Evolutionary conservation across 1,284 basidiomycete genomes (phyloP).

Genomic region (Tranzscheliella williamsii): DNA sequence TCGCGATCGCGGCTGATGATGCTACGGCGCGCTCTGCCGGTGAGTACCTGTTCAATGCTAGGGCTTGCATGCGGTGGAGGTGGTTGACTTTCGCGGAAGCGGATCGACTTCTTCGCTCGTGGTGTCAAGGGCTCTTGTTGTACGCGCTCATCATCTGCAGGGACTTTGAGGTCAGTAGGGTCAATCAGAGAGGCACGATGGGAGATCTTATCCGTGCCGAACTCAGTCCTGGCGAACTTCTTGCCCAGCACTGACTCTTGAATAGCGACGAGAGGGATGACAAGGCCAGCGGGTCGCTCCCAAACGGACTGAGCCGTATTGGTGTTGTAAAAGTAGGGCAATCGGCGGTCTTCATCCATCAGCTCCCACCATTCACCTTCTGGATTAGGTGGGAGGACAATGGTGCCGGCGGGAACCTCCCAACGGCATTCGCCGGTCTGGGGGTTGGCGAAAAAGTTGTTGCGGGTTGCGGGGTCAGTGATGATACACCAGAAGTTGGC

Average conservation of each 20-base stretch:
- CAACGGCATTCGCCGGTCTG: conserved; percentile 87
- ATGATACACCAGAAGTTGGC: conserved; percentile 44
- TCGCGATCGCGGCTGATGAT: conserved; percentile 1
- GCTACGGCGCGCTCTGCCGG: conserved; percentile 1
- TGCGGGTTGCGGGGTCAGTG: conserved; percentile 5
- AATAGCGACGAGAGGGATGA: conserved; percentile 84
- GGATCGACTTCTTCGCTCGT: not conserved
- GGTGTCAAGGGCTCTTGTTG: not conserved
- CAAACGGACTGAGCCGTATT: conserved; percentile 83
- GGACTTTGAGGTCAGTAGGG: no score
- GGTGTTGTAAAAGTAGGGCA: conserved; percentile 91
- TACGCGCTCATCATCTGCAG: no score
- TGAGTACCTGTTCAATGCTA: conserved; percentile 13
- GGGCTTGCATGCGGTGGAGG: conserved; percentile 4
- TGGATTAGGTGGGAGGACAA: conserved; percentile 79
- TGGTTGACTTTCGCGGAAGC: not conserved
- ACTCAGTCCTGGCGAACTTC: not conserved
- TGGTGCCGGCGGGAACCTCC: conserved; percentile 86
- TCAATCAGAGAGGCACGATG: no score
- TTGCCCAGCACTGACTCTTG: conserved; percentile 64
- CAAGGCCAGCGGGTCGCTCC: conserved; percentile 79
- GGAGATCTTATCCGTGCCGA: not conserved
- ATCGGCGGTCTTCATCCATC: conserved; percentile 74
- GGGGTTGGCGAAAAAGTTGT: conserved; percentile 82
- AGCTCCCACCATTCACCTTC: conserved; percentile 96